These are phyloP conservation scores for Rhizopus microsporus DNA, from an alignment of 371 early-diverging fungal species.

Conservation along the genomic window DNA sequence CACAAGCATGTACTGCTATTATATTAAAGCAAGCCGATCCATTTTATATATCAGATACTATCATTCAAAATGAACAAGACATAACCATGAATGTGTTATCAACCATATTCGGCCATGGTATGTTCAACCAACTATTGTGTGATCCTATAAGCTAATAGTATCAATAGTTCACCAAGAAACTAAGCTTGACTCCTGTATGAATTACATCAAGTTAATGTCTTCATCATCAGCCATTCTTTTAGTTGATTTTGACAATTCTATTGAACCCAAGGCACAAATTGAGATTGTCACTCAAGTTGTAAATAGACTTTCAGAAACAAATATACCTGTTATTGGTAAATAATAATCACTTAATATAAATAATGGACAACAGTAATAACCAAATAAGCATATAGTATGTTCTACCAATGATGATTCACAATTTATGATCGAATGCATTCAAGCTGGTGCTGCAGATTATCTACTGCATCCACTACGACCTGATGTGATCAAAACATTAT, in stretches of 20 bases:
- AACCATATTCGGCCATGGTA: slow-evolving; percentile 25
- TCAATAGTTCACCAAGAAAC: slow-evolving; percentile 22
- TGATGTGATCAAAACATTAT: slow-evolving; percentile 54
- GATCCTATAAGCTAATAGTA: not conserved
- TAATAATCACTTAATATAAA: not conserved
- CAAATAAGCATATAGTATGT: slow-evolving; percentile 15
- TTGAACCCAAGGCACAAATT: slow-evolving; percentile 7
- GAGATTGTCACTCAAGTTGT: slow-evolving; percentile 17
- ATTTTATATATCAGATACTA: slow-evolving; percentile 12
- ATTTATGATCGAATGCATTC: slow-evolving; percentile 46
- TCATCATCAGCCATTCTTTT: slow-evolving; percentile 29
- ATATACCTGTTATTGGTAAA: slow-evolving; percentile 27
- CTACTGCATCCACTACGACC: slow-evolving; percentile 48
- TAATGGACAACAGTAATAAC: not conserved
- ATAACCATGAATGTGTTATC: slow-evolving; percentile 10
- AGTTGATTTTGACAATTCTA: slow-evolving; percentile 26
- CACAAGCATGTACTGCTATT: slow-evolving; percentile 24
- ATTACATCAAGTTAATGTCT: slow-evolving; percentile 16
- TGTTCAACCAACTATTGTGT: not conserved
- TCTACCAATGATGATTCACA: slow-evolving; percentile 31
- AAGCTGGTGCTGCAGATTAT: slow-evolving; percentile 55
- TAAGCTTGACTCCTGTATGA: slow-evolving; percentile 22
- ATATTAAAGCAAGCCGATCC: slow-evolving; percentile 22
- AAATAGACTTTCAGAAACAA: slow-evolving; percentile 15
- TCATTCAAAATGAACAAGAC: slow-evolving; percentile 14